A percentile compares a stretch with the other conserved stretches of the same genome.
phyloP scores from a whole-genome alignment of 805 yeast genomes.

The Lipomyces sp. region DNA sequence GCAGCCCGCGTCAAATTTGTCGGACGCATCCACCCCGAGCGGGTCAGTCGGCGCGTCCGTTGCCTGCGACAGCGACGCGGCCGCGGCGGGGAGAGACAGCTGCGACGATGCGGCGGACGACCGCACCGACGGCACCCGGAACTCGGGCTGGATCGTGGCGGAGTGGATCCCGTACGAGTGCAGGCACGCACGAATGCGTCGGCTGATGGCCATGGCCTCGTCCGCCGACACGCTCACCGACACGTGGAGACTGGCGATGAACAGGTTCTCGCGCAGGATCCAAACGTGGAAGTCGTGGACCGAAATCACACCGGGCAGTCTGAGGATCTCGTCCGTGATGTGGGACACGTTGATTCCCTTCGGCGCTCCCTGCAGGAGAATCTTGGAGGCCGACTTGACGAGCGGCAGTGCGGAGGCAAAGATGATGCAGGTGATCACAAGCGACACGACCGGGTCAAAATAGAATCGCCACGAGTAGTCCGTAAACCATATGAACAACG shows the following conservation, averaged over 20 bases:
- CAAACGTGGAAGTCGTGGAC: conserved; percentile 96
- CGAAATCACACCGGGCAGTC: conserved; percentile 70
- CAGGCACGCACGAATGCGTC: conserved; percentile 70
- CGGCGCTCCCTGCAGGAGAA: conserved; percentile 90
- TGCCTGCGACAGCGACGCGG: not conserved
- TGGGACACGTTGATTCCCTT: conserved; percentile 71
- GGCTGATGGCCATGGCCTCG: conserved; percentile 66
- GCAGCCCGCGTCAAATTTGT: conserved; percentile 13
- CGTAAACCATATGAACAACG: conserved; percentile 90
- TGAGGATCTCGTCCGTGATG: conserved; percentile 64
- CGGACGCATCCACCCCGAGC: not conserved
- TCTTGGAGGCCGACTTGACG: conserved; percentile 80
- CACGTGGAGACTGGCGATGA: conserved; percentile 86
- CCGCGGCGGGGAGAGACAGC: not conserved
- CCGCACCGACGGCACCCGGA: conserved; percentile 37
- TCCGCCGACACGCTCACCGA: conserved; percentile 58
- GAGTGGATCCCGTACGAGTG: conserved; percentile 85
- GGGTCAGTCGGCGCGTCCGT: not conserved
- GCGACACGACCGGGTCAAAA: conserved; percentile 81
- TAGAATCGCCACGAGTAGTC: conserved; percentile 83
- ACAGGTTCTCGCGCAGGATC: conserved; percentile 84
- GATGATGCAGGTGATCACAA: conserved; percentile 81
- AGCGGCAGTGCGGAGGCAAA: conserved; percentile 89
- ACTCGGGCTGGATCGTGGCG: conserved; percentile 96
- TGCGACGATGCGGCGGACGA: conserved; percentile 7